Evolutionary conservation across 805 yeast genomes (phyloP).

Genomic region (Yarrowia sp.): DNA sequence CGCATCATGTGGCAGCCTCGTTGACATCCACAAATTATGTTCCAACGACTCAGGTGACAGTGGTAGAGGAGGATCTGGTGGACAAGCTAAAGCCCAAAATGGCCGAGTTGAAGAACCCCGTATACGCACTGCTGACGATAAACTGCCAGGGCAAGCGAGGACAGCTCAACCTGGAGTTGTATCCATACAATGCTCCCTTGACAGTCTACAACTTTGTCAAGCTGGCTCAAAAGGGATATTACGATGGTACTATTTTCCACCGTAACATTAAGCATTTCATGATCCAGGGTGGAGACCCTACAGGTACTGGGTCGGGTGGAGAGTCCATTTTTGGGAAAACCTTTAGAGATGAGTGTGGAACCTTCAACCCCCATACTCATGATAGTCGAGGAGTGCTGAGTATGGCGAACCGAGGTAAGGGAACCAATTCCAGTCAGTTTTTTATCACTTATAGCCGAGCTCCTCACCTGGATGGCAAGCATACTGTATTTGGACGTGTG

Average conservation of each 20-base stretch:
- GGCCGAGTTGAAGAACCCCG: constrained; percentile 33
- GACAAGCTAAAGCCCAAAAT: constrained; percentile 33
- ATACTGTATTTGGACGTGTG: constrained; percentile 74
- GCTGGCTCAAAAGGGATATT: constrained; percentile 37
- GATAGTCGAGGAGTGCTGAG: constrained; percentile 75
- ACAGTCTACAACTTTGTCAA: constrained; percentile 35
- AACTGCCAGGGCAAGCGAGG: constrained; percentile 29
- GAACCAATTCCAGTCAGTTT: constrained; percentile 89
- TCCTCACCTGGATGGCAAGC: constrained; percentile 72
- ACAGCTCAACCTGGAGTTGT: constrained; percentile 30
- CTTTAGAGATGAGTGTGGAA: constrained; percentile 36
- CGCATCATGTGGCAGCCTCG: constrained; percentile 24
- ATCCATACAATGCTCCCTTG: constrained; percentile 33
- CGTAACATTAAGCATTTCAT: constrained; percentile 38
- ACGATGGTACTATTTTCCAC: constrained; percentile 36
- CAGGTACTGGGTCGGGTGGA: constrained; percentile 39
- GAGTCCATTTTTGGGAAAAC: constrained; percentile 51
- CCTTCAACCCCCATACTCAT: constrained; percentile 53
- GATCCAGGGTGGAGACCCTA: constrained; percentile 40
- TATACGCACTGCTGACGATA: constrained; percentile 35
- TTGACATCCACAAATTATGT: not conserved
- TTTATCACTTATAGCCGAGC: constrained; percentile 73
- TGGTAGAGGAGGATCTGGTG: constrained; percentile 32
- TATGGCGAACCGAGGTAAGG: constrained; percentile 93
- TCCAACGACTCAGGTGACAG: not conserved